These are phyloP conservation scores for Wallacemonas rigidus DNA, from an alignment of 208 protist species.

Conservation along the genomic window DNA sequence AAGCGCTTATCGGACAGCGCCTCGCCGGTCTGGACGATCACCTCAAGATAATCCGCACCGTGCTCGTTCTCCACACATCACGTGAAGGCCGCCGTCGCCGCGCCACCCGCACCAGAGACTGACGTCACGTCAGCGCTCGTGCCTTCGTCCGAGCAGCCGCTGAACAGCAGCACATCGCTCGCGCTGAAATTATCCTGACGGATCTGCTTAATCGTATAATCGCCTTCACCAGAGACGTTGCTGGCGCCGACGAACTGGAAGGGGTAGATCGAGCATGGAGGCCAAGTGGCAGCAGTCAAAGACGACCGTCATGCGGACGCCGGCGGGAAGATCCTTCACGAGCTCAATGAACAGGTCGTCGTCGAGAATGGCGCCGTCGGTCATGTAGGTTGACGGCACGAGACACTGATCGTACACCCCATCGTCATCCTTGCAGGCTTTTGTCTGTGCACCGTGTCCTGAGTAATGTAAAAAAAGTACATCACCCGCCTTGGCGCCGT, in stretches of 20 bases:
- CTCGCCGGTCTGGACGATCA: conserved; percentile 78
- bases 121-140: conserved; percentile 78
- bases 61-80: conserved; percentile 72
- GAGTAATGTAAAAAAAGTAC: conserved; percentile 92
- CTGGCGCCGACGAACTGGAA: conserved; percentile 76
- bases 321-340: conserved; percentile 65
- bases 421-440: conserved; percentile 45
- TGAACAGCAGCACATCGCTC: conserved; percentile 91
- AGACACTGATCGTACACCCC: conserved; percentile 86
- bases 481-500: conserved; percentile 78
- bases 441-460: conserved; percentile 84
- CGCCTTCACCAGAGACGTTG: conserved; percentile 1
- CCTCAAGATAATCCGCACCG: conserved; percentile 73
- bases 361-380: conserved; percentile 80
- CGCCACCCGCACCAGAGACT: conserved; percentile 69
- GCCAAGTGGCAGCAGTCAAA: conserved; percentile 95
- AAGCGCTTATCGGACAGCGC: conserved; percentile 68
- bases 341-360: conserved; percentile 89
- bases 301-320: conserved; percentile 87
- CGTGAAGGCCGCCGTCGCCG: conserved; percentile 81
- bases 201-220: conserved; percentile 47
- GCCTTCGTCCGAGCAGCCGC: conserved; percentile 81
- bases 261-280: conserved; percentile 87
- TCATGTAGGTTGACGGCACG: conserved; percentile 73
- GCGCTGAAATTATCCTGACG: conserved; percentile 75